Evolutionary conservation across 1,139 yeast species (phyloP), one percentile per base, ranked within the genome.

Genomic region (Petasospora fabianii): DNA sequence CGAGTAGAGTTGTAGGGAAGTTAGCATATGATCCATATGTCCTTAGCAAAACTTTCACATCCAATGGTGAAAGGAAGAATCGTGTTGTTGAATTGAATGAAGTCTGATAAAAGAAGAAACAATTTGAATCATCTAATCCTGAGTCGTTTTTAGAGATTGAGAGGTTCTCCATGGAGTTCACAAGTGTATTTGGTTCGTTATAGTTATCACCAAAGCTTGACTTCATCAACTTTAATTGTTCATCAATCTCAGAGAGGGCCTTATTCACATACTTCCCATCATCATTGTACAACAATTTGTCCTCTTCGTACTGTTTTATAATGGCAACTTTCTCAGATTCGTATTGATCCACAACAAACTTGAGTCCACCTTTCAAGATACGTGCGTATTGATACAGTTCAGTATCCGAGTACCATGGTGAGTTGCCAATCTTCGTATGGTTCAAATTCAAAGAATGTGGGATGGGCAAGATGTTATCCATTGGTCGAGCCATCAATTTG

Each of bases 61-160:
- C 98, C 34, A 92, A 65, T 2, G 90, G 80, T 0, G 96, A 79
- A 17, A 90, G 64, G 30, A 85, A 83, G 58, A 67, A 87, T 22
- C 76, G 74, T 6, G 82, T 72, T 4, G 77, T 67, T 0, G 92
- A 72, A 48, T 77, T 75, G 59, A 82, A 83, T 0, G 82, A 80
- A 0, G 95, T 81, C 55, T 87, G 90, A 56, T 82, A 86, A 53
- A 77, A 81, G 55, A 70, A 76, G 53, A 62, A 75, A 29, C 80
- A 73, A 36, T 59, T 61, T 1, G 58, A 41, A 38, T 69, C 76
- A 30, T 61, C 46, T 31, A 60, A 52, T 5, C 39, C 45, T 1
- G 47, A 38, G 9, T 53, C 34, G 15, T 46, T 44, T 10, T 39
- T 40, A 5, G 50, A 49, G 5, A 56, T 29, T 4, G 55, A 49